phyloP scores from a whole-genome alignment of 2,329 filamentous ascomycete species.

The Ploettnerulaceae sp. region DNA sequence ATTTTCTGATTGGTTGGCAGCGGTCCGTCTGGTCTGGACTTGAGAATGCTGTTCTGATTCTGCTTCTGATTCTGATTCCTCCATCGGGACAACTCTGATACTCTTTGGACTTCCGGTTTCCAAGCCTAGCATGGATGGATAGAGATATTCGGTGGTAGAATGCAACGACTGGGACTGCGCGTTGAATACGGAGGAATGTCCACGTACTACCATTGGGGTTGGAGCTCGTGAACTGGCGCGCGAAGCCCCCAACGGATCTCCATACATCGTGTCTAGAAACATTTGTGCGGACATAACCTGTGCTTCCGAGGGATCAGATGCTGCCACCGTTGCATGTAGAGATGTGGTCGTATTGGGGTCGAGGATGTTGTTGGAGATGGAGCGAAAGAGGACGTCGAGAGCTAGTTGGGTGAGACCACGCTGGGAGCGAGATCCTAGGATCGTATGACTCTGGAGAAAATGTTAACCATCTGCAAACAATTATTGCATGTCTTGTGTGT shows the following conservation, averaged over 20 bases:
- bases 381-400: slow-evolving; percentile 84
- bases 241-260: slow-evolving; percentile 54
- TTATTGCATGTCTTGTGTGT: slow-evolving; percentile 10
- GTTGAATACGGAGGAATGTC: slow-evolving; percentile 23
- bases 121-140: slow-evolving; percentile 23
- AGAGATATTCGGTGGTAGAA: slow-evolving; percentile 18
- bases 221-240: slow-evolving; percentile 60
- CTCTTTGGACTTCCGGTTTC: slow-evolving; percentile 30
- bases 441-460: slow-evolving; percentile 75
- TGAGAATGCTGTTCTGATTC: background rate
- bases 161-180: slow-evolving; percentile 11
- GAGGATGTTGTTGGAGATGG: slow-evolving; percentile 67
- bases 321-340: slow-evolving; percentile 67
- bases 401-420: slow-evolving; percentile 88
- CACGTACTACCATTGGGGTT: slow-evolving; percentile 64
- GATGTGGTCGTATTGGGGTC: slow-evolving; percentile 53
- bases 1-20: slow-evolving; percentile 10
- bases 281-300: slow-evolving; percentile 66
- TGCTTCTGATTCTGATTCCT: background rate
- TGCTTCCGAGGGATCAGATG: slow-evolving; percentile 77
- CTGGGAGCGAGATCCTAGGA: slow-evolving; percentile 80
- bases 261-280: slow-evolving; percentile 76
- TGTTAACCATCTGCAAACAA: slow-evolving; percentile 3
- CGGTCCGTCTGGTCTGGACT: background rate
- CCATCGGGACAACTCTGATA: slow-evolving; percentile 21